Conservation (phyloP, 2,329 filamentous ascomycete genomes). For the Conoideocrella luteorostrata region DNA sequence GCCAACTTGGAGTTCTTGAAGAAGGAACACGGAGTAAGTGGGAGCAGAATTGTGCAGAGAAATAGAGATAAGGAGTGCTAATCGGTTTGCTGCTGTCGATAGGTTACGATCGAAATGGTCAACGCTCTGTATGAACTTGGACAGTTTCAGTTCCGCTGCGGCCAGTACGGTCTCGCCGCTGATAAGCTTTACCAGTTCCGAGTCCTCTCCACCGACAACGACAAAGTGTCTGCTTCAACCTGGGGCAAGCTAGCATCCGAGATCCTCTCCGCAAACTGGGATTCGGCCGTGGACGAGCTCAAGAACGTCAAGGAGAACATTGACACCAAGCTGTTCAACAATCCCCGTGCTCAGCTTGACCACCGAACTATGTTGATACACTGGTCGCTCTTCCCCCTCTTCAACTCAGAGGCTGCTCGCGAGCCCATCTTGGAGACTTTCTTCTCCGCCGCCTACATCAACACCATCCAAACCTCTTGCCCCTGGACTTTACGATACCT, state of each 20-base stretch:
- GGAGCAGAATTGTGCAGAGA: conserved; percentile 1
- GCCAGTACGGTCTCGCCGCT: conserved; percentile 82
- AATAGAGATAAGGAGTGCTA: background rate
- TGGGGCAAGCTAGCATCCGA: conserved; percentile 98
- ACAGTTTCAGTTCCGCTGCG: conserved; percentile 96
- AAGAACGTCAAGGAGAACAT: conserved; percentile 87
- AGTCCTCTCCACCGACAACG: conserved; percentile 95
- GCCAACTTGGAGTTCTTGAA: conserved; percentile 98
- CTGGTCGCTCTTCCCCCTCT: conserved; percentile 98
- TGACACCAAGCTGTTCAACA: conserved; percentile 92
- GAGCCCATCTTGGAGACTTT: conserved; percentile 91
- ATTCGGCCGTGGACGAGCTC: conserved; percentile 83
- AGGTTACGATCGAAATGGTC: conserved; percentile 91
- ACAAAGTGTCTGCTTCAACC: conserved; percentile 90
- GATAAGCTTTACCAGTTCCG: conserved; percentile 97
- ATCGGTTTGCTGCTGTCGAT: background rate
- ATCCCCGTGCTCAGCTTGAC: conserved; percentile 88
- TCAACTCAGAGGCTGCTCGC: conserved; percentile 90
- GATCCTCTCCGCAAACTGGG: conserved; percentile 94
- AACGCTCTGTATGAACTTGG: conserved; percentile 93
- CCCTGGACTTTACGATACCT: conserved; percentile 96
- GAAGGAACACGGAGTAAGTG: conserved; percentile 81
- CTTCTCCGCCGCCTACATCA: conserved; percentile 97
- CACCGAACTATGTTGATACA: conserved; percentile 97
- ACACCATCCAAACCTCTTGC: conserved; percentile 97